Base-by-base conservation (phyloP, 345 rosid species). In the Cochlearia excelsa region DNA sequence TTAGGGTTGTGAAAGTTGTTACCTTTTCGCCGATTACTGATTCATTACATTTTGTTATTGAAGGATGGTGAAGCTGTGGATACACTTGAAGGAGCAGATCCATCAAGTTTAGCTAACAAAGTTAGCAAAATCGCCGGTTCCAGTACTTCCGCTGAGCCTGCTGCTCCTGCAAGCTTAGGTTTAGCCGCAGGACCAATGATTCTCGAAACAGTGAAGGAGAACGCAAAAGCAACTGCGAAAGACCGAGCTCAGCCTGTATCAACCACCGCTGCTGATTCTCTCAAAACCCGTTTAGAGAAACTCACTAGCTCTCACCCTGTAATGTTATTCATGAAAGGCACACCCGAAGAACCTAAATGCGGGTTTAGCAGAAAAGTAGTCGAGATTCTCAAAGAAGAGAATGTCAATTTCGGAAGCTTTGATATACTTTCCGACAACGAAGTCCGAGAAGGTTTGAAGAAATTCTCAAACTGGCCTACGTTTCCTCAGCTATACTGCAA, bases 121-220 rank as follows among this genome's bases (percentile, higher is more conserved):
- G 88, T 94, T 42, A 80, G 93, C 39, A 85, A 80, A 78, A 71
- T 87, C 46, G 82, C 86, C 1, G 93, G 93, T 11, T 76, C 81
- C 4, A 77, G 74, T 55, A 81, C 78, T 30, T 71, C 86, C 48
- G 79, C 77, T 29, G 90, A 81, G 59, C 82, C 99, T 74, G 96
- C 99, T 7, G 90, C 96, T 67, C 99, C 97, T 57, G 95, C 99
- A 57, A 94, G 99, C 80, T 84, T 90, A 51, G 99, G 95, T 23
- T 70, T 94, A 82, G 97, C 97, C 70, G 97, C 97, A 38, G 99
- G 93, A 10, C 80, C 95, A 16, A 69, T 74, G 38, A 51, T 90
- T 67, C 86, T 94, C 40, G 93, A 90, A 77, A 65, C 86, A 1
- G 82, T 94, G 41, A 78, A 84, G 70, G 96, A 80, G 74, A 59